Percentiles rank a stretch among this genome's conserved stretches.
Conservation (phyloP, 441 rosid species). For the Mallotus japonicus region DNA sequence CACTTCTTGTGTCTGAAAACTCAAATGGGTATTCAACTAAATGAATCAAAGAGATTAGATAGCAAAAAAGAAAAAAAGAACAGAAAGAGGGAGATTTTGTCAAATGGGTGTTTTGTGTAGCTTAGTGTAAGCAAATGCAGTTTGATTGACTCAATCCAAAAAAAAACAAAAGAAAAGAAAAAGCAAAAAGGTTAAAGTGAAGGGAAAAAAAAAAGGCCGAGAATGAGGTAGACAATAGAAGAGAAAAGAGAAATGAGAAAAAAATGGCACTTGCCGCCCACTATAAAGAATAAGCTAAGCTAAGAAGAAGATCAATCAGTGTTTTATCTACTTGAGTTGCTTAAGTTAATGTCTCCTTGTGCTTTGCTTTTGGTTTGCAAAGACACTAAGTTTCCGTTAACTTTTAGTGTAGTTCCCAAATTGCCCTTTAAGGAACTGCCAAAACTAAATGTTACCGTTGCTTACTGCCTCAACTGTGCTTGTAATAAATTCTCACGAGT, state of each 20-base stretch:
- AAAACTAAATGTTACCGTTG: constrained; percentile 83
- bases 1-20: background rate
- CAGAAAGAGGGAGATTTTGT: constrained; percentile 9
- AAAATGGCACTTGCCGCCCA: constrained; percentile 43
- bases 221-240: background rate
- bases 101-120: background rate
- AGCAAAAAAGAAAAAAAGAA: background rate
- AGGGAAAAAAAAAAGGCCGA: constrained; percentile 15
- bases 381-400: constrained; percentile 50
- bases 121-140: constrained; percentile 18
- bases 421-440: constrained; percentile 70
- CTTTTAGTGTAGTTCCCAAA: constrained; percentile 40
- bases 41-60: constrained; percentile 29
- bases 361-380: constrained; percentile 4
- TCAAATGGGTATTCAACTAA: constrained; percentile 29
- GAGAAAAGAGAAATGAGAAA: constrained; percentile 10
- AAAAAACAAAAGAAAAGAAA: constrained; percentile 15
- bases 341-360: background rate
- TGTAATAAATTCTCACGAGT: constrained; percentile 28
- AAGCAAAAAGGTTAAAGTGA: background rate
- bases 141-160: constrained; percentile 19
- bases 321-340: background rate
- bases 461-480: constrained; percentile 29
- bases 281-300: constrained; percentile 10
- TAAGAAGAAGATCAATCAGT: background rate